phyloP scores from a whole-genome alignment of 2,329 filamentous ascomycete species.

The Dothideomycetes sp. region DNA sequence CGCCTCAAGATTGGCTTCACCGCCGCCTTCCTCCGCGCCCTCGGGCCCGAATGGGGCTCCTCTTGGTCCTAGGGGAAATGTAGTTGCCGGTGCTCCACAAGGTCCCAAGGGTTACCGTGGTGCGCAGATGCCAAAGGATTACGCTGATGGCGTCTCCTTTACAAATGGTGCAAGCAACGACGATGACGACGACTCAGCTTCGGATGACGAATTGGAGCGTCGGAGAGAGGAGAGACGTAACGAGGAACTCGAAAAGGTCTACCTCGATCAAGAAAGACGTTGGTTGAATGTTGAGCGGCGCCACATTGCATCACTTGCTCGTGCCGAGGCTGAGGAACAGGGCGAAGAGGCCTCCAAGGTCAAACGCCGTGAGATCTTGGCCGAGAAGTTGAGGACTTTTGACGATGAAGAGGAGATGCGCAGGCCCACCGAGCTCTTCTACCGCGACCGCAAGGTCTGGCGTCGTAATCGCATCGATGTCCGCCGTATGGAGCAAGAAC shows the following conservation, averaged over 20 bases:
- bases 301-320: constrained; percentile 71
- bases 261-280: constrained; percentile 73
- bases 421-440: constrained; percentile 75
- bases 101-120: constrained; percentile 49
- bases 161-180: constrained; percentile 69
- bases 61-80: constrained; percentile 57
- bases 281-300: constrained; percentile 86
- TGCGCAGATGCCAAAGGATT: constrained; percentile 57
- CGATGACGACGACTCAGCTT: constrained; percentile 78
- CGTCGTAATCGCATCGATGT: constrained; percentile 67
- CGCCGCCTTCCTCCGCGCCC: constrained; percentile 47
- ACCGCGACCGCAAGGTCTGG: constrained; percentile 77
- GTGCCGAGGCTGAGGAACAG: constrained; percentile 70
- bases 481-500: constrained; percentile 59
- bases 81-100: constrained; percentile 64
- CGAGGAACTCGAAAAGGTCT: constrained; percentile 67
- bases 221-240: constrained; percentile 60
- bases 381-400: constrained; percentile 67
- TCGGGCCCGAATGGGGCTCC: constrained; percentile 66
- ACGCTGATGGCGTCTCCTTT: constrained; percentile 70
- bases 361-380: constrained; percentile 54
- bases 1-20: constrained; percentile 59
- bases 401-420: constrained; percentile 69
- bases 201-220: constrained; percentile 73
- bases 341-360: constrained; percentile 58